Evolutionary conservation across 371 early-diverging fungal species (phyloP).

Genomic region (Actinomortierella ambigua): DNA sequence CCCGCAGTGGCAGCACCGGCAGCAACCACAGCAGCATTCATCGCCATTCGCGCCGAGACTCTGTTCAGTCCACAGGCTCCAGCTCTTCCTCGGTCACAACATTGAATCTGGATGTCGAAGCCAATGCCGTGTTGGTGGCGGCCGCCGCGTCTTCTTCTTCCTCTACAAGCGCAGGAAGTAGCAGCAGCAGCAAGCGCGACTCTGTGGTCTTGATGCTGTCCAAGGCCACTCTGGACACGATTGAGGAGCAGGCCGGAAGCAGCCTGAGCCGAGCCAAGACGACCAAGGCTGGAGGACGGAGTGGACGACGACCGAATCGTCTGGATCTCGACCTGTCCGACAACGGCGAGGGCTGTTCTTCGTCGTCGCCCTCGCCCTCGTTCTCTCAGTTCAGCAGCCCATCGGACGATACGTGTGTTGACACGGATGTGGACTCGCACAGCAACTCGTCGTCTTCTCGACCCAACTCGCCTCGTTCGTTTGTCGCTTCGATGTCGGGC

Average conservation of each 20-base stretch:
- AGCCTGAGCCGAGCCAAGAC: slow-evolving; percentile 1
- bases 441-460: slow-evolving; percentile 19
- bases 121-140: slow-evolving; percentile 22
- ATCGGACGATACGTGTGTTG: slow-evolving; percentile 6
- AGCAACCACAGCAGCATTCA: too few relatives aligned
- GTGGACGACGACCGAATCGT: slow-evolving; percentile 34
- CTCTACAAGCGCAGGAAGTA: slow-evolving; percentile 1
- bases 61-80: slow-evolving; percentile 18
- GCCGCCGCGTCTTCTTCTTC: slow-evolving; percentile 7
- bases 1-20: slow-evolving; percentile 8
- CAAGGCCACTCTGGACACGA: slow-evolving; percentile 10
- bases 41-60: slow-evolving; percentile 16
- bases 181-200: slow-evolving; percentile 9
- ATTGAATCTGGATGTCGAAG: slow-evolving; percentile 39
- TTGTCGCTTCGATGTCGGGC: slow-evolving; percentile 7
- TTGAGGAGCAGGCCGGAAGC: slow-evolving; percentile 16
- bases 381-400: slow-evolving; percentile 23
- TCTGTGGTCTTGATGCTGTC: slow-evolving; percentile 10
- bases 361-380: not conserved
- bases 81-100: slow-evolving; percentile 7
- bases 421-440: not conserved
- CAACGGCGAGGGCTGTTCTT: too few relatives aligned
- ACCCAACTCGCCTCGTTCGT: slow-evolving; percentile 37
- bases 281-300: slow-evolving; percentile 11
- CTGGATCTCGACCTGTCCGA: slow-evolving; percentile 18